Evolutionary conservation across 1,139 yeast species (phyloP), one percentile per base, ranked within the genome.

Genomic region (Candida anutae): DNA sequence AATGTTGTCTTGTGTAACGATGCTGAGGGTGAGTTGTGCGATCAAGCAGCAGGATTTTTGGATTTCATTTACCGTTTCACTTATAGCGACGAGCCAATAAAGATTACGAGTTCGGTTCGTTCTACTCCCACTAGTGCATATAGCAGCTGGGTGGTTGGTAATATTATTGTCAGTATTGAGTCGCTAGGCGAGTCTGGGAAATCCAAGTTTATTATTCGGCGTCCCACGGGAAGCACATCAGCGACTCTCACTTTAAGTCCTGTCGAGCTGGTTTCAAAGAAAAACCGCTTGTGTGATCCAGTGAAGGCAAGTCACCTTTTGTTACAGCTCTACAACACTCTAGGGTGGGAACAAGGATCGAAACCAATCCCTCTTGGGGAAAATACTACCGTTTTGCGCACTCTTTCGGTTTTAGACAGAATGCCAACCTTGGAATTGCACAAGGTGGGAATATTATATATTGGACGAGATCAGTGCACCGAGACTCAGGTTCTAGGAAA

Each of bases 381-480:
- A 15, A 83, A 77, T 33, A 50, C 74, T 0, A 53, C 68, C 1
- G 62, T 74, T 0, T 47, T 53, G 6, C 61, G 94, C 23, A 83
- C 90, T 0, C 46, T 85, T 16, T 52, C 69, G 3, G 67, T 78
- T 4, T 61, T 85, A 35, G 95, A 85, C 46, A 55, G 88, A 13
- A 75, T 82, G 2, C 94, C 95, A 0, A 77, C 79, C 6, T 82
- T 81, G 8, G 83, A 79, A 29, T 79, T 78, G 41, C 87, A 79
- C 50, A 85, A 84, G 48, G 70, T 81, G 22, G 95, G 95, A 1
- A 59, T 85, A 11, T 43, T 85, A 11, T 85, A 84, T 46, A 72
- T 84, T 38, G 90, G 76, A 0, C 76, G 73, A 1, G 71, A 74
- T 6, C 95, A 85, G 46, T 46, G 50, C 1, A 56, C 59, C 0